Evolutionary conservation across 1,284 basidiomycete species (phyloP).

Genomic region (Naganishia albida): DNA sequence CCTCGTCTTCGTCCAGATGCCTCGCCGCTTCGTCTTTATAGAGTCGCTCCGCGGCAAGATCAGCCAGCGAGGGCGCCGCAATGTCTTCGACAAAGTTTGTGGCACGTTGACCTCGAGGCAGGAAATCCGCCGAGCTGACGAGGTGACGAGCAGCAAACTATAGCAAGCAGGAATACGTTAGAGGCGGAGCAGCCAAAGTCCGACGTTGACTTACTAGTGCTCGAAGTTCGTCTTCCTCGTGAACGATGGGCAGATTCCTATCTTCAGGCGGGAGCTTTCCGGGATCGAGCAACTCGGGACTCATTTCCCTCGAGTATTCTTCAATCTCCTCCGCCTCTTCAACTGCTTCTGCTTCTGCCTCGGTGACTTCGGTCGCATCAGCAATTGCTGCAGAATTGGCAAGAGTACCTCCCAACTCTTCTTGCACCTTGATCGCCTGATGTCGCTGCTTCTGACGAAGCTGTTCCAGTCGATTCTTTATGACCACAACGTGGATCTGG

Average conservation of each 20-base stretch:
- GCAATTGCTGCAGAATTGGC: slow-evolving; percentile 57
- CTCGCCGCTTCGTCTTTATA: slow-evolving; percentile 69
- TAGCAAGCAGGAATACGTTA: slow-evolving; percentile 4
- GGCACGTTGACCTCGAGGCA: slow-evolving; percentile 63
- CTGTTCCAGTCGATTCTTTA: slow-evolving; percentile 92
- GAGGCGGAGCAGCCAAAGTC: no score
- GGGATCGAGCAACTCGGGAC: slow-evolving; percentile 70
- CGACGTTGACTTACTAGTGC: slow-evolving; percentile 65
- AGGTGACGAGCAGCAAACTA: slow-evolving; percentile 74
- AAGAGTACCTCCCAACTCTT: slow-evolving; percentile 82
- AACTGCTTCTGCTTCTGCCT: slow-evolving; percentile 56
- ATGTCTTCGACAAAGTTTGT: slow-evolving; percentile 57
- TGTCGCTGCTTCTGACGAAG: slow-evolving; percentile 92
- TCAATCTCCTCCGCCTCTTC: slow-evolving; percentile 61
- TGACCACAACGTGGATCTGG: slow-evolving; percentile 89
- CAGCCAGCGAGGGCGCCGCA: slow-evolving; percentile 66
- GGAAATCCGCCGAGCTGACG: slow-evolving; percentile 78
- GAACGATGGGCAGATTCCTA: slow-evolving; percentile 72
- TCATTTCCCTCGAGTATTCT: slow-evolving; percentile 78
- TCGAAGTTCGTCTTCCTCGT: slow-evolving; percentile 66
- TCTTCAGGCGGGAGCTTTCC: slow-evolving; percentile 71
- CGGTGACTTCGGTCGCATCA: slow-evolving; percentile 42
- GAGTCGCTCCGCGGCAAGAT: slow-evolving; percentile 78
- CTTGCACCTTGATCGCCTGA: slow-evolving; percentile 87
- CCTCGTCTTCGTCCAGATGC: slow-evolving; percentile 92